Conservation (phyloP, 768 basidiomycete genomes). For the Tylopilus plumbeoviolaceoides region DNA sequence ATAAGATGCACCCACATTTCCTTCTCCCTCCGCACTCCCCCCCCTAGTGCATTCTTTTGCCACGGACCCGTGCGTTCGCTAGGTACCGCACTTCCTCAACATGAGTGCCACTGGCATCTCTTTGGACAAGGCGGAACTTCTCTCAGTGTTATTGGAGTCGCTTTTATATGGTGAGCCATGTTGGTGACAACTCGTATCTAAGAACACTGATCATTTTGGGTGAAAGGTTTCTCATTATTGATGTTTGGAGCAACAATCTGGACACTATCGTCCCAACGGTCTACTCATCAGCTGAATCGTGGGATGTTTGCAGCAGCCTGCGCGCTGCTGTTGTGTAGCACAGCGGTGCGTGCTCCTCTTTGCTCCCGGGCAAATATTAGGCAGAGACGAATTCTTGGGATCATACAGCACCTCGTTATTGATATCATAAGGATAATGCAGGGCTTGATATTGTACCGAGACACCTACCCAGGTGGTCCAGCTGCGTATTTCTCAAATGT, state of each 20-base stretch:
- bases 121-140: neutral
- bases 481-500: neutral
- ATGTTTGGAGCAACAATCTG: neutral
- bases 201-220: neutral
- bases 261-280: neutral
- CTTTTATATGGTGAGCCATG: neutral
- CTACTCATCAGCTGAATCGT: neutral
- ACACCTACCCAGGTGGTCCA: neutral
- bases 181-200: neutral
- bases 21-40: neutral
- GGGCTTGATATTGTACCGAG: neutral
- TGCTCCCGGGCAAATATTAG: no score
- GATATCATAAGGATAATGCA: neutral
- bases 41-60: neutral
- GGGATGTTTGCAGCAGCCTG: neutral
- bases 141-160: neutral
- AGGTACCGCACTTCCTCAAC: neutral
- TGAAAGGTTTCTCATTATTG: neutral
- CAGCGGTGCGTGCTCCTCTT: neutral
- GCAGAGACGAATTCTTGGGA: neutral
- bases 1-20: neutral
- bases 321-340: neutral
- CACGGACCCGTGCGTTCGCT: neutral
- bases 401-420: neutral
- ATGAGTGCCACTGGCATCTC: neutral